Evolutionary conservation across 495 filamentous ascomycete species (phyloP).

Genomic region (Acidomyces sp.): DNA sequence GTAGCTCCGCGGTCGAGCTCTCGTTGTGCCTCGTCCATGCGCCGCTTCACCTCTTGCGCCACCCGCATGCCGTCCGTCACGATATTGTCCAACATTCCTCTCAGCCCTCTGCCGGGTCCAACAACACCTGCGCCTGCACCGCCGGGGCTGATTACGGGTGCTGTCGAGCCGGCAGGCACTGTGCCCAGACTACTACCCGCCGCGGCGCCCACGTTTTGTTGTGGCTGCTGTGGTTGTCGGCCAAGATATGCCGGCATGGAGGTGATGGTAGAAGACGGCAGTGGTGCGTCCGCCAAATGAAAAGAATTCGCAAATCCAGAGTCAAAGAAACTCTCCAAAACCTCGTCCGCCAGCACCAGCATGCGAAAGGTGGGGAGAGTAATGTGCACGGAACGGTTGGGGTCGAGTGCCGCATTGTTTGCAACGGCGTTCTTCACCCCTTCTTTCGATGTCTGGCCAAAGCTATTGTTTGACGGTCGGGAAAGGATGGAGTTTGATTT

Average conservation of each 20-base stretch:
- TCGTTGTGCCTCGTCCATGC: constrained; percentile 86
- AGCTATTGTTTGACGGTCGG: constrained; percentile 10
- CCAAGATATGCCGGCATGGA: constrained; percentile 54
- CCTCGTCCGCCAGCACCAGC: constrained; percentile 91
- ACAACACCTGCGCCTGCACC: constrained; percentile 37
- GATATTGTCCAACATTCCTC: constrained; percentile 46
- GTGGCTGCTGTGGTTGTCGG: no score
- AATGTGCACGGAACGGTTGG: constrained; percentile 82
- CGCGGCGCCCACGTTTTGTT: constrained; percentile 38
- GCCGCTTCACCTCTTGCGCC: constrained; percentile 72
- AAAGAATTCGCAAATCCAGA: constrained; percentile 62
- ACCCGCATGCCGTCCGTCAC: constrained; percentile 31
- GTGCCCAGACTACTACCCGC: neutral
- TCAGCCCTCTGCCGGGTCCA: constrained; percentile 60
- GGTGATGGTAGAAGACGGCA: constrained; percentile 26
- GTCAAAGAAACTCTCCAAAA: constrained; percentile 93
- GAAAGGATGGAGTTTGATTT: constrained; percentile 17
- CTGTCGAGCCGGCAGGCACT: neutral
- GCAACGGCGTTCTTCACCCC: constrained; percentile 42
- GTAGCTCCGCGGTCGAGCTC: constrained; percentile 67
- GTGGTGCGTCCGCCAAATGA: constrained; percentile 43
- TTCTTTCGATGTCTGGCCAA: constrained; percentile 20
- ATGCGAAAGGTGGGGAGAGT: constrained; percentile 97
- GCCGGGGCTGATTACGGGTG: constrained; percentile 26
- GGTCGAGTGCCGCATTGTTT: constrained; percentile 84